phyloP scores from a whole-genome alignment of 1,284 basidiomycete species.

The Marasmius tenuissimus region DNA sequence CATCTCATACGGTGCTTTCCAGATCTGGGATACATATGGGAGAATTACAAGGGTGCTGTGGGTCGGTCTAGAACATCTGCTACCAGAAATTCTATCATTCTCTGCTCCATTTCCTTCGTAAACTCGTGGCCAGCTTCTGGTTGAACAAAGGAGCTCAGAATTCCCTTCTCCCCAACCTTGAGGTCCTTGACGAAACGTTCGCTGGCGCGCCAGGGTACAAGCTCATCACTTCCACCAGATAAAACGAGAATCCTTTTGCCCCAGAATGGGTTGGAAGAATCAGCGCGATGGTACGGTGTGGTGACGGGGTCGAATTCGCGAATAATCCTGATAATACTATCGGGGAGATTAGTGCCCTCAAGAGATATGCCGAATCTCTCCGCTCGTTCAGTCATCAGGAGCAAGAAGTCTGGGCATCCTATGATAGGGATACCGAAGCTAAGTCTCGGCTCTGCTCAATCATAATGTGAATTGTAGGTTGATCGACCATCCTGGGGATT shows the following conservation, averaged over 20 bases:
- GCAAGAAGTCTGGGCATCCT: conserved; percentile 76
- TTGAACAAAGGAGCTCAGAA: conserved; percentile 48
- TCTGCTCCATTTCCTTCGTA: conserved; percentile 50
- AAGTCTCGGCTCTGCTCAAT: conserved; percentile 64
- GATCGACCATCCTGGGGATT: neutral
- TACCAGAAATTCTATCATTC: conserved; percentile 46
- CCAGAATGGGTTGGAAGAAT: conserved; percentile 54
- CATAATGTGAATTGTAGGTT: neutral
- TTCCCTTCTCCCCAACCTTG: conserved; percentile 47
- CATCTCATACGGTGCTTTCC: neutral
- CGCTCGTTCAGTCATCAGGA: conserved; percentile 64
- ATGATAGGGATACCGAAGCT: conserved; percentile 74
- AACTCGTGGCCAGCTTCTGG: conserved; percentile 53
- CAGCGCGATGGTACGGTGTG: conserved; percentile 35
- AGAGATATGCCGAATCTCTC: conserved; percentile 40
- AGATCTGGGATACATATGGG: neutral
- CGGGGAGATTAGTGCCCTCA: conserved; percentile 55
- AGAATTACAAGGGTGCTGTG: neutral
- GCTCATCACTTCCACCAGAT: conserved; percentile 56
- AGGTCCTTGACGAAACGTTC: conserved; percentile 53
- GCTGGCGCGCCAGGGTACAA: conserved; percentile 66
- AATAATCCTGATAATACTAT: conserved; percentile 49
- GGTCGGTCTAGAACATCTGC: conserved; percentile 13
- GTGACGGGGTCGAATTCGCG: conserved; percentile 42
- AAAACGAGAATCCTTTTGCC: conserved; percentile 72